These are phyloP conservation scores for Arbutus unedo DNA, from an alignment of 148 eudicot genomes.

Conservation along the genomic window DNA sequence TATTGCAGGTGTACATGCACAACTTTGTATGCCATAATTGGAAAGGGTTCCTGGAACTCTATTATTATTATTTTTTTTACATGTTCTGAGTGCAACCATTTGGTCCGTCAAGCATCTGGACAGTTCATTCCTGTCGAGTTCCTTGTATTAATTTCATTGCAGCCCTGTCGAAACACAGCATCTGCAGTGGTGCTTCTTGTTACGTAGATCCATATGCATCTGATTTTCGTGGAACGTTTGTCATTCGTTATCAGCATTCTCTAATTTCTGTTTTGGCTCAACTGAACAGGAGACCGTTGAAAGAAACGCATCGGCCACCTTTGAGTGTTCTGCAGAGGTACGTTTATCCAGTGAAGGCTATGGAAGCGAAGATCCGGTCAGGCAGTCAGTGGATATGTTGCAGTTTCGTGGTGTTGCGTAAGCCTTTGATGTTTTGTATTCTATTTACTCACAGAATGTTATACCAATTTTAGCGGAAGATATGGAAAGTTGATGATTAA, in stretches of 20 bases:
- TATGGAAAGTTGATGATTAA: neutral
- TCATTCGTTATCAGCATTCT: neutral
- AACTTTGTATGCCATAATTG: neutral
- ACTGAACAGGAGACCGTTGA: constrained; percentile 21
- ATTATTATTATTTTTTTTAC: too few relatives aligned
- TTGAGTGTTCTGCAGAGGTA: constrained; percentile 1
- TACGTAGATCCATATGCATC: neutral
- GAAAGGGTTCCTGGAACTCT: neutral
- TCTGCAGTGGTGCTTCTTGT: neutral
- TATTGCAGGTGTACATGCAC: neutral
- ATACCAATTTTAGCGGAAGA: neutral
- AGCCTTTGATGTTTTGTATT: neutral
- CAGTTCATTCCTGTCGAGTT: neutral
- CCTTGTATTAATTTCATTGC: neutral
- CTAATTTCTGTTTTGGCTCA: neutral
- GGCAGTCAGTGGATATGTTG: neutral
- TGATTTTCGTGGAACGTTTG: neutral
- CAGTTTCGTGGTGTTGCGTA: neutral
- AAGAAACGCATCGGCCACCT: constrained; percentile 14
- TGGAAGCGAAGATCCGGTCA: neutral
- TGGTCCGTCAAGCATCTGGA: neutral
- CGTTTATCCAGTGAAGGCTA: neutral
- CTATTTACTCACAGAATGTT: neutral
- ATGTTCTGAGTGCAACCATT: neutral
- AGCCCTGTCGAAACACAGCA: neutral